Percentiles rank a stretch among this genome's conserved stretches.
These are phyloP conservation scores for Zopfochytrium polystomum DNA, from an alignment of 371 early-diverging fungal species.

Conservation along the genomic window DNA sequence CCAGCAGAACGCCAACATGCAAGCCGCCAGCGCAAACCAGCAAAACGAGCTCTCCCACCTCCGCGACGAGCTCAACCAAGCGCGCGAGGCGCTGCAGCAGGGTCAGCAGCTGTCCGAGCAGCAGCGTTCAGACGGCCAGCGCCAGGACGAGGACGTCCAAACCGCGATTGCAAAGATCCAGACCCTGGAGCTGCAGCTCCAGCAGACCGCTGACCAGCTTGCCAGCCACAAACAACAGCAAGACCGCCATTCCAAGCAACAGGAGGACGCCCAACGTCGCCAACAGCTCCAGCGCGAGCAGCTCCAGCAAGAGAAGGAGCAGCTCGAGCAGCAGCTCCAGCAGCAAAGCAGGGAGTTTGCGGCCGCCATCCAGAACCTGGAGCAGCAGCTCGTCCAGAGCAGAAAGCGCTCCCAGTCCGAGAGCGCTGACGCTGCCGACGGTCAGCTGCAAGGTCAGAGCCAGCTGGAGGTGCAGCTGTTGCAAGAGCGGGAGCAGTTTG, in stretches of 20 bases:
- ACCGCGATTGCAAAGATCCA: neutral
- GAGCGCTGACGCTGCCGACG: too few relatives aligned
- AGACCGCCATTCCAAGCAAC: neutral
- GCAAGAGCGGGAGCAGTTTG: too few relatives aligned
- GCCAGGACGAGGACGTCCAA: neutral
- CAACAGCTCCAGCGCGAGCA: neutral
- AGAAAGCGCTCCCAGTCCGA: neutral
- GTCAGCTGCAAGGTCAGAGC: too few relatives aligned
- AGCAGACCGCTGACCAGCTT: neutral
- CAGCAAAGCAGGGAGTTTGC: too few relatives aligned
- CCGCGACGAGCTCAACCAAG: neutral
- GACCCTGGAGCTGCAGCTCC: neutral
- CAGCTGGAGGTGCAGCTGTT: too few relatives aligned
- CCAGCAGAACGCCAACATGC: neutral
- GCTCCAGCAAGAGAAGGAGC: too few relatives aligned
- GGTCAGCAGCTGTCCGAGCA: neutral
- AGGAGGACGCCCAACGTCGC: neutral
- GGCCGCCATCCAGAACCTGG: too few relatives aligned
- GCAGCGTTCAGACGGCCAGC: neutral
- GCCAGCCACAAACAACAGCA: neutral
- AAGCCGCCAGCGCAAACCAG: neutral
- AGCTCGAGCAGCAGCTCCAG: too few relatives aligned
- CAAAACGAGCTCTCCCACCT: conserved; percentile 3
- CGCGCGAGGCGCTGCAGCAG: neutral
- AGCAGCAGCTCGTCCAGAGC: too few relatives aligned